Conservation (phyloP, 2,329 filamentous ascomycete species). For the Rutstroemia sp. region DNA sequence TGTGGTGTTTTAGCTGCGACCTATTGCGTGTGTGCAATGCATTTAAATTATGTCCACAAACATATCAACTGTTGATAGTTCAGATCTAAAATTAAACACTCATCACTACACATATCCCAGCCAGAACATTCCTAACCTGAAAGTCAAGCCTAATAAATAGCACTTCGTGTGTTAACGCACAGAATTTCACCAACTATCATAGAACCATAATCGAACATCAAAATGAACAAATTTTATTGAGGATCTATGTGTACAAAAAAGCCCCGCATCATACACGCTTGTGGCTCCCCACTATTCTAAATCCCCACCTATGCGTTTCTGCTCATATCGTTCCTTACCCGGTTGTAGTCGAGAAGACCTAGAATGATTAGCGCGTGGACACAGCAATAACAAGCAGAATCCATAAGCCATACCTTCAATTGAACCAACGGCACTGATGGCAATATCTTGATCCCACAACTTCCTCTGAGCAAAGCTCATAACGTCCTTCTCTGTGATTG, state of each 20-base stretch:
- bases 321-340: conserved; percentile 73
- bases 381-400: neutral
- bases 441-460: conserved; percentile 96
- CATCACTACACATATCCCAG: neutral
- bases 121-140: neutral
- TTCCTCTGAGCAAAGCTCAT: conserved; percentile 94
- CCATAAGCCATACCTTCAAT: conserved; percentile 59
- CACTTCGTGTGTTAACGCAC: neutral
- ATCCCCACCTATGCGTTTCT: conserved; percentile 47
- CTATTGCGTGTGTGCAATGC: no score
- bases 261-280: conserved; percentile 30
- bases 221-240: conserved; percentile 19
- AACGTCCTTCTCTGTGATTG: conserved; percentile 89
- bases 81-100: neutral
- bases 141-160: neutral
- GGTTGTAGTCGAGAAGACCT: conserved; percentile 61
- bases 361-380: neutral
- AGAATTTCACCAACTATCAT: neutral
- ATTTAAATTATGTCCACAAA: no score
- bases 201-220: neutral
- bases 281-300: conserved; percentile 16
- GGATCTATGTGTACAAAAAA: conserved; percentile 30
- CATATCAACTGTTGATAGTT: neutral
- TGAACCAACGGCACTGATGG: conserved; percentile 84
- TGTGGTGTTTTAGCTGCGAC: no score